A percentile compares a stretch with the other conserved stretches of the same genome.
Evolutionary conservation across 495 filamentous ascomycete genomes (phyloP).

Genomic region (Neurospora pannonica): DNA sequence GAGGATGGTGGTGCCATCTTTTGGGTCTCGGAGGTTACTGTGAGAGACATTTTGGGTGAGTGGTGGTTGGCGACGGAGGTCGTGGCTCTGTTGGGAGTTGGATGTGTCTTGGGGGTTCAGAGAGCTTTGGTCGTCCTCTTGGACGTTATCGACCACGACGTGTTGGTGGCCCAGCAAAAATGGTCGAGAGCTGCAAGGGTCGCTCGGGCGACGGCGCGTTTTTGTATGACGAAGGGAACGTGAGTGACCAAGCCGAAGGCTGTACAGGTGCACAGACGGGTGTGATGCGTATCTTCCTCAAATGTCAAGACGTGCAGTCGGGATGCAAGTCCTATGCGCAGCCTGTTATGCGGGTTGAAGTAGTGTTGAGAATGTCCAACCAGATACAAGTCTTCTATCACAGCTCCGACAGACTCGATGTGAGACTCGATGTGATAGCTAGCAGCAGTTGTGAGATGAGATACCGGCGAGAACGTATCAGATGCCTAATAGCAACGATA

Average conservation of each 20-base stretch:
- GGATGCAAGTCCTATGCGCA: not conserved
- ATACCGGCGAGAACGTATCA: not conserved
- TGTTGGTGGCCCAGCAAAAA: not conserved
- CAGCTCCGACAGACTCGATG: not conserved
- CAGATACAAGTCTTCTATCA: not conserved
- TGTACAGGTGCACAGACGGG: not conserved
- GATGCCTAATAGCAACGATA: not conserved
- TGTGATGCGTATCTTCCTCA: not conserved
- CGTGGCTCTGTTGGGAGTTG: not conserved
- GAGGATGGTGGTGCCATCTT: not conserved
- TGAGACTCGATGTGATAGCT: not conserved
- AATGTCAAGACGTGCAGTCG: not conserved
- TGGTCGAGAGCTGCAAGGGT: not conserved
- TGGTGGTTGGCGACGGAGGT: not conserved
- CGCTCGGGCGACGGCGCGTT: not conserved
- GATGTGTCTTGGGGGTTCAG: not conserved
- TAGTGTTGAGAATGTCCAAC: not conserved
- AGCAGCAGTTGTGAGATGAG: not conserved
- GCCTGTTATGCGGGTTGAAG: not conserved
- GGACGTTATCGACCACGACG: not conserved
- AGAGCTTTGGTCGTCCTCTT: not conserved
- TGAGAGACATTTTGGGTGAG: slow-evolving; percentile 17
- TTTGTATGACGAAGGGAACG: not conserved
- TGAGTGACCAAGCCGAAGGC: not conserved
- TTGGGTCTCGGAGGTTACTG: slow-evolving; percentile 14